Evolutionary conservation across 768 basidiomycete genomes (phyloP).

Genomic region (Kwoniella sp.): DNA sequence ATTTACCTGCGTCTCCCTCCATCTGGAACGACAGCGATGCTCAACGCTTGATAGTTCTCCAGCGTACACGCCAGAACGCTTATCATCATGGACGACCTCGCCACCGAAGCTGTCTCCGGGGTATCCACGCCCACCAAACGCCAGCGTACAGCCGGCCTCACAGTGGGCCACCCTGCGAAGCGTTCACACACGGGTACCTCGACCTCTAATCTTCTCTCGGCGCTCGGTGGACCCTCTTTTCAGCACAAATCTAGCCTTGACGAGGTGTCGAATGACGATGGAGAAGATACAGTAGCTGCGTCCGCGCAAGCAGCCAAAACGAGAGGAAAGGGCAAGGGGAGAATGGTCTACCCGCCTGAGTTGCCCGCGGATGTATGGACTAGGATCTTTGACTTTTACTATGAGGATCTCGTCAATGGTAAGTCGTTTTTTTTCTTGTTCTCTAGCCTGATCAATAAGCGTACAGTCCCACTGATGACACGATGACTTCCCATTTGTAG

Average conservation of each 20-base stretch:
- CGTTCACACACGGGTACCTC: background rate
- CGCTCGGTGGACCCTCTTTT: background rate
- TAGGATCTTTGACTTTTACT: conserved; percentile 40
- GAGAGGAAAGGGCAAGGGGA: conserved; percentile 44
- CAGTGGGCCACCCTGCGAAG: conserved; percentile 3
- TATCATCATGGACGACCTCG: background rate
- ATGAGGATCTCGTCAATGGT: conserved; percentile 31
- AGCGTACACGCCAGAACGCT: too few species aligned
- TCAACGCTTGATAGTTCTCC: too few species aligned
- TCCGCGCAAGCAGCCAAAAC: background rate
- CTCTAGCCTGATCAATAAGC: background rate
- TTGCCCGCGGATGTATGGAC: conserved; percentile 46
- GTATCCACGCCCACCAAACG: conserved; percentile 1
- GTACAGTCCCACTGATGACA: background rate
- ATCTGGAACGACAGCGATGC: too few species aligned
- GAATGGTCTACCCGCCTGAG: conserved; percentile 28
- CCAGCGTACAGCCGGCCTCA: background rate
- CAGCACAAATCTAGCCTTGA: background rate
- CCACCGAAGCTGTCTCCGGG: background rate
- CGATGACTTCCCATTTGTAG: too few species aligned
- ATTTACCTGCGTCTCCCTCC: too few species aligned
- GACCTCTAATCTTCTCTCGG: background rate
- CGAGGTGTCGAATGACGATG: background rate
- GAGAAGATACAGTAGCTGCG: background rate
- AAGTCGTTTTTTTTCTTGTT: conserved; percentile 9